Conservation (phyloP, 306 rosid species). For the Dryas alaskensis region DNA sequence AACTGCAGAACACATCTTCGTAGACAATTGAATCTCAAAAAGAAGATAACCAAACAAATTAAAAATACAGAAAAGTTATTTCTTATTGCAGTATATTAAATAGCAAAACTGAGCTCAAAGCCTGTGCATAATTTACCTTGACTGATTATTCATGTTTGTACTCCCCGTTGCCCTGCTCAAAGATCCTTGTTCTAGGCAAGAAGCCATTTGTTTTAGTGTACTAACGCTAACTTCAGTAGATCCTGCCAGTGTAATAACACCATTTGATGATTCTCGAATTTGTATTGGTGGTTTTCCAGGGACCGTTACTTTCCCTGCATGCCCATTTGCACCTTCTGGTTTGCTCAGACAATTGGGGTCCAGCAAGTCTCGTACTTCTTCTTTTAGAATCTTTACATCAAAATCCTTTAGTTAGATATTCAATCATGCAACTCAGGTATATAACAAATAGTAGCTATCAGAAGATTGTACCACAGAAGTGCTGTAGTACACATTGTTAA, state of each 20-base stretch:
- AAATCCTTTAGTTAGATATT: conserved; percentile 39
- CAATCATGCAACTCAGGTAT: conserved; percentile 15
- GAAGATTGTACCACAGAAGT: too few species aligned
- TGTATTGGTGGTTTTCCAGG: conserved; percentile 95
- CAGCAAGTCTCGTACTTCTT: conserved; percentile 94
- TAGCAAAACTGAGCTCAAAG: not conserved
- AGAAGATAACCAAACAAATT: not conserved
- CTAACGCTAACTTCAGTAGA: conserved; percentile 90
- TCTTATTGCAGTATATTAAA: not conserved
- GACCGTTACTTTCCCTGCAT: conserved; percentile 57
- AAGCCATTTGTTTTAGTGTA: conserved; percentile 87
- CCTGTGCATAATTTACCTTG: conserved; percentile 52
- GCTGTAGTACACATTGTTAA: too few species aligned
- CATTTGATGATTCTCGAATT: conserved; percentile 98
- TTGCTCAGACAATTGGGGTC: conserved; percentile 73
- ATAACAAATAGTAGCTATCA: conserved; percentile 2
- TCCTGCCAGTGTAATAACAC: conserved; percentile 96
- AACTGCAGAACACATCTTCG: not conserved
- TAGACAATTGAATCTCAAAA: not conserved
- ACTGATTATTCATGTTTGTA: conserved; percentile 98
- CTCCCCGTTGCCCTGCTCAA: conserved; percentile 96
- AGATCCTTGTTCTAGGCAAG: conserved; percentile 97
- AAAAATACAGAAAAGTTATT: not conserved
- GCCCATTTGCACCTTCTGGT: conserved; percentile 82
- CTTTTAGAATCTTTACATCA: conserved; percentile 80